Conservation (phyloP, 2,329 filamentous ascomycete species). For the Clonostachys byssicola region DNA sequence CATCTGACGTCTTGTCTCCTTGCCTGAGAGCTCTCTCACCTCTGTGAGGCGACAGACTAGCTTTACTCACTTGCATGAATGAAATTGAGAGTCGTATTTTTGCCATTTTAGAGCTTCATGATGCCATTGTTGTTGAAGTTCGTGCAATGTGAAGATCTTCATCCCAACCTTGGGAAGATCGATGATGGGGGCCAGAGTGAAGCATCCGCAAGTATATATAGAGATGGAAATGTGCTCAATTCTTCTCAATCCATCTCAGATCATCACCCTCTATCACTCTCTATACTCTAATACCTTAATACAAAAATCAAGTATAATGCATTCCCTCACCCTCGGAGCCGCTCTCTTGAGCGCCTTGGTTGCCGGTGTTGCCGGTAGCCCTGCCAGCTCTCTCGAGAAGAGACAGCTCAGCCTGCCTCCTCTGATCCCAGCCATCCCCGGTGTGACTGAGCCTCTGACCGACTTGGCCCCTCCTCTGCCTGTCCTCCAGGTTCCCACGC, state of each 20-base stretch:
- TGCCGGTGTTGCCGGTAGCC: slow-evolving; percentile 7
- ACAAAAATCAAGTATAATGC: not conserved
- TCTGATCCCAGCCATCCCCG: slow-evolving; percentile 53
- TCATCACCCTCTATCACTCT: not conserved
- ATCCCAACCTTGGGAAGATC: not conserved
- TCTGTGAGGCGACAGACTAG: too few species aligned
- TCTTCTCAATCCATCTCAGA: slow-evolving; percentile 1
- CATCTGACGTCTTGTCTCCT: too few species aligned
- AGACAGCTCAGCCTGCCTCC: slow-evolving; percentile 38
- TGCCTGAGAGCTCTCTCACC: too few species aligned
- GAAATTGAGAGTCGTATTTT: not conserved
- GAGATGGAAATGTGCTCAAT: slow-evolving; percentile 5
- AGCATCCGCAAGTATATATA: not conserved
- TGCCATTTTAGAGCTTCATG: not conserved
- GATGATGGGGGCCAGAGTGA: not conserved
- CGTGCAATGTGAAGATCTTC: too few species aligned
- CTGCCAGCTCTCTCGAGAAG: slow-evolving; percentile 5
- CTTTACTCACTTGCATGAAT: too few species aligned
- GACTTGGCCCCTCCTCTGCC: slow-evolving; percentile 47
- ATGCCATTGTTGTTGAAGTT: not conserved
- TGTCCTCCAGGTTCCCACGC: slow-evolving; percentile 55
- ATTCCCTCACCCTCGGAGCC: slow-evolving; percentile 3
- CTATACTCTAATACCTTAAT: not conserved
- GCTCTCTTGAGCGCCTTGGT: slow-evolving; percentile 10
- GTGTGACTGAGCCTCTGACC: slow-evolving; percentile 52